phyloP scores from a whole-genome alignment of 2,329 filamentous ascomycete genomes.

The Chrysosporium queenslandicum region DNA sequence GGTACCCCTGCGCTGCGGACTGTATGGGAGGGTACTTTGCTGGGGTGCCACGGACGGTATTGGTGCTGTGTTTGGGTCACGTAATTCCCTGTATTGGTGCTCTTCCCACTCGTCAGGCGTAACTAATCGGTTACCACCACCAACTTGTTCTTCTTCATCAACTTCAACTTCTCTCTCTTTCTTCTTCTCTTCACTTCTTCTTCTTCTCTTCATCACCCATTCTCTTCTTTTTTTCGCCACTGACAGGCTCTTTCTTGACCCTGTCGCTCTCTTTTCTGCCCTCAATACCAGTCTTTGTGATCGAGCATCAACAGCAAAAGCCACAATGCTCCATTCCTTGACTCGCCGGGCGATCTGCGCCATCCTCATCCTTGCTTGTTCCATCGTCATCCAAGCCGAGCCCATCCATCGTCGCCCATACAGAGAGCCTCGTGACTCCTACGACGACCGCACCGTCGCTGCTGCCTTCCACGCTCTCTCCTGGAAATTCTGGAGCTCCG shows the following conservation, averaged over 20 bases:
- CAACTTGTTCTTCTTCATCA: slow-evolving; percentile 2
- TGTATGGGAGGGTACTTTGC: background rate
- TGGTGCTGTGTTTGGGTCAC: background rate
- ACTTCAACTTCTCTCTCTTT: background rate
- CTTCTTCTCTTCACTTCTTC: background rate
- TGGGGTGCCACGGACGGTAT: background rate
- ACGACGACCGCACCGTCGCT: slow-evolving; percentile 6
- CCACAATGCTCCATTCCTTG: slow-evolving; percentile 12
- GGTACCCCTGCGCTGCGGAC: background rate
- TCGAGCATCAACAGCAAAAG: background rate
- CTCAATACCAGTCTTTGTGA: background rate
- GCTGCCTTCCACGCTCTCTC: slow-evolving; percentile 11
- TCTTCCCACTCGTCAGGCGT: too few species aligned
- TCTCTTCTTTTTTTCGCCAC: background rate
- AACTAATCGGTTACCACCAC: too few species aligned
- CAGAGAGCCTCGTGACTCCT: slow-evolving; percentile 2
- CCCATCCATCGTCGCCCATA: slow-evolving; percentile 9
- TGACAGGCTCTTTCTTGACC: background rate
- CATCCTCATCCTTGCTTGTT: slow-evolving; percentile 6
- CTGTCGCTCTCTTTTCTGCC: background rate
- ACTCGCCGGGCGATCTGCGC: slow-evolving; percentile 1
- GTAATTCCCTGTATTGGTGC: too few species aligned
- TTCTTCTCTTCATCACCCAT: background rate
- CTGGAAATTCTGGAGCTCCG: slow-evolving; percentile 11
- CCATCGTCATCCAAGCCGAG: slow-evolving; percentile 9